Conservation (phyloP, 306 rosid genomes). For the Rosa lucieae region DNA sequence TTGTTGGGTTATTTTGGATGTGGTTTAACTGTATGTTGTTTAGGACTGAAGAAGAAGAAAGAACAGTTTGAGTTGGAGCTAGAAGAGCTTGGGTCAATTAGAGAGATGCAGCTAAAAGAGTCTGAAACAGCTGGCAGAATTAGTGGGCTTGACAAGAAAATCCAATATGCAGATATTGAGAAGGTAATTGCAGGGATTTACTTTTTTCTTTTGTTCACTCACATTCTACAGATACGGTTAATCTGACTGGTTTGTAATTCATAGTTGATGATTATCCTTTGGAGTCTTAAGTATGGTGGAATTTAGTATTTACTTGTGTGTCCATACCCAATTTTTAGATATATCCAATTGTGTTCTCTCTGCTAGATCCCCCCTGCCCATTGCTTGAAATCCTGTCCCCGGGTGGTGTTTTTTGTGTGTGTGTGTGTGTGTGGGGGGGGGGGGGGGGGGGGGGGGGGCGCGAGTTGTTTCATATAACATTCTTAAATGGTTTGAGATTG, state of each 20-base stretch:
- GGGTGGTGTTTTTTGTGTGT: too few relatives aligned
- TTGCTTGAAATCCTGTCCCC: too few relatives aligned
- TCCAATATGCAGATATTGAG: slow-evolving; percentile 95
- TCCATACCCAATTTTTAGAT: neutral
- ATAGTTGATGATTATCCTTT: slow-evolving; percentile 1
- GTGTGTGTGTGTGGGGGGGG: too few relatives aligned
- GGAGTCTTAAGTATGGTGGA: neutral
- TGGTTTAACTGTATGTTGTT: slow-evolving; percentile 28
- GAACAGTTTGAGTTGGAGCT: slow-evolving; percentile 82
- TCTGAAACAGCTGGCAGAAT: slow-evolving; percentile 90
- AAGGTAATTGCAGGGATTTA: slow-evolving; percentile 50
- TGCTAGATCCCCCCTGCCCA: too few relatives aligned
- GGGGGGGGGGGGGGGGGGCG: too few relatives aligned
- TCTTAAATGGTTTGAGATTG: too few relatives aligned
- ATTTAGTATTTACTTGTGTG: neutral
- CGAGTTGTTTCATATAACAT: too few relatives aligned
- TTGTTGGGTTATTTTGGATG: slow-evolving; percentile 12
- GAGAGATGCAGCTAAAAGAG: slow-evolving; percentile 98
- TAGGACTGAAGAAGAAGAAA: slow-evolving; percentile 73
- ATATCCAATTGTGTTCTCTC: too few relatives aligned
- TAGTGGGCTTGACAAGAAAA: slow-evolving; percentile 93
- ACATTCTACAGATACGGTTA: neutral
- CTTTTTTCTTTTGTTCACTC: neutral
- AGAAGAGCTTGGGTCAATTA: slow-evolving; percentile 86
- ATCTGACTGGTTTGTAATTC: neutral